Evolutionary conservation across 2,329 filamentous ascomycete species (phyloP), one percentile per base, ranked within the genome.

Genomic region (Ceratocystis destructans): DNA sequence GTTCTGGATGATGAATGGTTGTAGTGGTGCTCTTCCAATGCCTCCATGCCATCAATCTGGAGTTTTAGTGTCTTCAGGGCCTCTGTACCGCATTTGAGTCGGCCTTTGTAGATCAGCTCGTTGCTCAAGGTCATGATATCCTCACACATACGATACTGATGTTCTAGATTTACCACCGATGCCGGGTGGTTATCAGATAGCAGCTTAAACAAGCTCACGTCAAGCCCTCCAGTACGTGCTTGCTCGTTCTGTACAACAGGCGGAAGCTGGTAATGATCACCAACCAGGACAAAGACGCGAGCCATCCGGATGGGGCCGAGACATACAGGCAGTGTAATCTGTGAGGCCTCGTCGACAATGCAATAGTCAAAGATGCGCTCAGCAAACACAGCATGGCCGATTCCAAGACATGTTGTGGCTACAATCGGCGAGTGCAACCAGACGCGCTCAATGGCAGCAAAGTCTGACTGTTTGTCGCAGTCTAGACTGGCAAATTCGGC

Each of bases 71-170:
- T 79, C 10, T 90, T 89, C 10, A 97, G 85, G 64, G 82, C 80
- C 61, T 87, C 81, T 3, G 87, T 96, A 28, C 94, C 94, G 73
- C 94, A 99, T 72, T 94, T 93, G 46, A 99, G 81, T 45, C 86
- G 84, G 3, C 92, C 93, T n/a, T 87, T 81, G 76, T 99, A 99
- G 71, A 99, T 96, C 66, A 99, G 82, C 1, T 84, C 88, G 75
- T 96, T 99, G 69, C 90, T 95, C 15, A 99, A 82, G 1, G 87
- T 82, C 93, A 97, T 97, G 68, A 99, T 89, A 69, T 99, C 94
- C 70, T 94, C 89, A 72, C 90, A 96, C 94, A 99, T 99, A 69
- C 94, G 90, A 73, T 99, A 99, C 74, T 99, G 94, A 72, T 96
- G 91, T 71, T 94, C 91, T 1, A 99, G 82, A 69, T 89, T 96